Base-by-base conservation (phyloP, 371 early-diverging fungal species). In the Mucor saturninus region DNA sequence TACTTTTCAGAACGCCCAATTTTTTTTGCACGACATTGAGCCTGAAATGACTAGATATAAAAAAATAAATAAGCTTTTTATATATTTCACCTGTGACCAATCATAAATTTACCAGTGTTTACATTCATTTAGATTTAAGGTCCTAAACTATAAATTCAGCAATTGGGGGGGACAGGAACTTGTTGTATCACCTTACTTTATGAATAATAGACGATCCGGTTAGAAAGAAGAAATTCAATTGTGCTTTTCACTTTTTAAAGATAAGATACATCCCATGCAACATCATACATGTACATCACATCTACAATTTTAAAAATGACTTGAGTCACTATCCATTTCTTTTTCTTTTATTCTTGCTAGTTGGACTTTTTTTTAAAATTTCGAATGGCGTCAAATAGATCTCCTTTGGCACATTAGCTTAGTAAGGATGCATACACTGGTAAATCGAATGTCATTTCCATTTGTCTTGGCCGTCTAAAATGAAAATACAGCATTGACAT, bases 201-300 rank as follows among this genome's bases (percentile, higher is more conserved):
- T 80, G 80, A 28, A 80, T 80, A 40, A 80, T 79, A 15, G 80
- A 79, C 9, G 80, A 77, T 38, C 79, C 74, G n/a, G 8, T 8
- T 54, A 48, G 49, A 53, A 58, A 15, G 45, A 37, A 21, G 31
- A 15, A 45, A 32, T 21, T 21, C 21, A 21, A 0, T 21, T 21
- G 21, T 21, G 21, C 21, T 21, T 21, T 21, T 21, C 21, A 21
- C 78, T 72, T 65, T 76, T 67, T 26, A 90, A 46, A 91, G 59
- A 74, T 91, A 89, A 30, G 90, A 73, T 29, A 92, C 84, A 38
- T 87, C 92, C 21, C 91, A 69, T 3, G 91, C 87, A 73, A 93
- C 92, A 63, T 95, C 93, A 65, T 92, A 88, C 92, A 92, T 92
- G 45, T 85, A 88, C 83, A 85, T 89, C 51, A 87, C 76, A 84